phyloP scores from a whole-genome alignment of 805 yeast genomes.

The Ogataea ramenticola region DNA sequence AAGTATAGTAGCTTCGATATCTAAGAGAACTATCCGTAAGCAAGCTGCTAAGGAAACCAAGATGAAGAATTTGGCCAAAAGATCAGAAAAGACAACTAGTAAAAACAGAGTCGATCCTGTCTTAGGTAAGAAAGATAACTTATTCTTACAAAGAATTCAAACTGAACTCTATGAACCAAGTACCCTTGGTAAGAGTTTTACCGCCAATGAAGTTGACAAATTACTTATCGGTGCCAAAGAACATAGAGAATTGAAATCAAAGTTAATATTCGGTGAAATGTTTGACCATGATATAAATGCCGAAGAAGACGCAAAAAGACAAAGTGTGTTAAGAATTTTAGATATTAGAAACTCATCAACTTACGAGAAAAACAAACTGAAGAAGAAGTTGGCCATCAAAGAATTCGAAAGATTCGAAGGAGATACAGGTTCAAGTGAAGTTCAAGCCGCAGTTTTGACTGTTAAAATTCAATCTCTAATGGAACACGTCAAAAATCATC shows the following conservation, averaged over 20 bases:
- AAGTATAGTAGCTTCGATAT: too few species aligned
- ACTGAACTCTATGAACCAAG: conserved; percentile 62
- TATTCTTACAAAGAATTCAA: conserved; percentile 60
- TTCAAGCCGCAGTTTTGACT: conserved; percentile 88
- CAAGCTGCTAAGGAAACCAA: conserved; percentile 14
- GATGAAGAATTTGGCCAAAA: conserved; percentile 22
- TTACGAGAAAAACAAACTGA: conserved; percentile 48
- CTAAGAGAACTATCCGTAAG: conserved; percentile 4
- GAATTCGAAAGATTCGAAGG: conserved; percentile 83
- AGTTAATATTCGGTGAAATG: conserved; percentile 14
- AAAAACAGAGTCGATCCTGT: conserved; percentile 69
- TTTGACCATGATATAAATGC: conserved; percentile 16
- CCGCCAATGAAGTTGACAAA: conserved; percentile 62
- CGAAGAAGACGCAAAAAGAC: conserved; percentile 52
- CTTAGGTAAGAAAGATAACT: conserved; percentile 59
- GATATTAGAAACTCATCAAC: conserved; percentile 64
- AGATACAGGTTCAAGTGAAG: conserved; percentile 93
- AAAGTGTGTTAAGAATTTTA: conserved; percentile 63
- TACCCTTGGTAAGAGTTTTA: conserved; percentile 53
- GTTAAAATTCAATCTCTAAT: conserved; percentile 72
- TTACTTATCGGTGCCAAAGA: conserved; percentile 72
- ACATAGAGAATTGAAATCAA: conserved; percentile 36
- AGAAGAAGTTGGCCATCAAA: conserved; percentile 56
- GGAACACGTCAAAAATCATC: conserved; percentile 60
- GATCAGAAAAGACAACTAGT: conserved; percentile 8